Conservation (phyloP, 2,329 filamentous ascomycete genomes). For the Colletotrichum cereale region DNA sequence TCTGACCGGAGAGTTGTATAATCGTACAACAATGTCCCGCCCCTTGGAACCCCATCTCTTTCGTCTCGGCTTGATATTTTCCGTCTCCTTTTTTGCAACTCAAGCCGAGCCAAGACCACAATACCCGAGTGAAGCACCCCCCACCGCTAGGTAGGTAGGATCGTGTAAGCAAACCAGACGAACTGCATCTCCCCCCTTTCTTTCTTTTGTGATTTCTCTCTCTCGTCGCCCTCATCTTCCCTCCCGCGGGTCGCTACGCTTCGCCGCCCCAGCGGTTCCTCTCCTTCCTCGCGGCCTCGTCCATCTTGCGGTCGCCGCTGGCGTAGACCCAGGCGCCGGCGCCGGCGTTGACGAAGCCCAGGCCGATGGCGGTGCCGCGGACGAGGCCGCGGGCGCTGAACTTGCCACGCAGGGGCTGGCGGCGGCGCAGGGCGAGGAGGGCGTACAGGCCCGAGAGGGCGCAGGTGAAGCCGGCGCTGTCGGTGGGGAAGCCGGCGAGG, state of each 20-base stretch:
- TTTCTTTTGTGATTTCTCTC: not conserved
- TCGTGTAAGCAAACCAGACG: not conserved
- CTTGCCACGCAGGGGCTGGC: constrained; percentile 55
- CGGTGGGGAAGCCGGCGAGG: constrained; percentile 69
- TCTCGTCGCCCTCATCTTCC: not conserved
- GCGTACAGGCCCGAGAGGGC: constrained; percentile 70
- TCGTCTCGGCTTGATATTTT: constrained; percentile 16
- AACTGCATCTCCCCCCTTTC: no score
- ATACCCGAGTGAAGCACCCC: not conserved
- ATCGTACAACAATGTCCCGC: constrained; percentile 5
- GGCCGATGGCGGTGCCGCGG: constrained; percentile 62
- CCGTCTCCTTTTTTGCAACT: not conserved
- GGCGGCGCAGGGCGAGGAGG: constrained; percentile 64
- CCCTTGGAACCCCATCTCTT: not conserved
- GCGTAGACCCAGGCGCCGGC: constrained; percentile 66
- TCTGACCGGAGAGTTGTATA: not conserved
- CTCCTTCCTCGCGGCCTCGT: constrained; percentile 61
- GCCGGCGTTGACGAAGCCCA: constrained; percentile 62
- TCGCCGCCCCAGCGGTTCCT: constrained; percentile 64
- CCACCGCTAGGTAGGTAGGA: not conserved
- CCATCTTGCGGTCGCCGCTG: constrained; percentile 62
- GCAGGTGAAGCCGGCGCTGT: constrained; percentile 67
- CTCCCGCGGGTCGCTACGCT: constrained; percentile 18
- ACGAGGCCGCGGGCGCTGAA: constrained; percentile 64
- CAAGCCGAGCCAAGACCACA: constrained; percentile 24